Conservation (phyloP, 1,139 yeast species). For the Sugiyamaella neomexicana region DNA sequence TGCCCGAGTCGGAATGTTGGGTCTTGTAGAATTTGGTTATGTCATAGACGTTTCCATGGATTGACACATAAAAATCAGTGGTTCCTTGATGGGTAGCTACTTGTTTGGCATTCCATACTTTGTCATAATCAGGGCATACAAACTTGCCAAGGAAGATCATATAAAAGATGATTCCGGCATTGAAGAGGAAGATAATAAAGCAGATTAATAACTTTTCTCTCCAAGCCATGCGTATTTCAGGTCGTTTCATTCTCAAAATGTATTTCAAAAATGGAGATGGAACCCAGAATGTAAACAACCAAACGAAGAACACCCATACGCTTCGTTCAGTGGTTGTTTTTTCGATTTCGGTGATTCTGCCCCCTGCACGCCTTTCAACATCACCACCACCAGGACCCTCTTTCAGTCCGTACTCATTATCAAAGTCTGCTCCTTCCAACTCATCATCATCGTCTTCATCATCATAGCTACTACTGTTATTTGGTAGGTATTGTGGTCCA, state of each 20-base stretch:
- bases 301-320: conserved; percentile 42
- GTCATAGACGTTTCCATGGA: conserved; percentile 46
- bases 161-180: conserved; percentile 43
- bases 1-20: conserved; percentile 44
- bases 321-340: conserved; percentile 38
- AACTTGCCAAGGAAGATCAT: conserved; percentile 44
- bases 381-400: conserved; percentile 28
- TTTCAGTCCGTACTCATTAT: conserved; percentile 31
- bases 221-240: conserved; percentile 46
- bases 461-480: conserved; percentile 20
- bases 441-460: conserved; percentile 29
- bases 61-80: conserved; percentile 42
- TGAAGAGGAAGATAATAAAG: conserved; percentile 39
- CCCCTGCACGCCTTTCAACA: conserved; percentile 21
- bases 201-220: conserved; percentile 44
- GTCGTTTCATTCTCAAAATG: conserved; percentile 42
- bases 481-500: neutral
- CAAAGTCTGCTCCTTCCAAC: conserved; percentile 29
- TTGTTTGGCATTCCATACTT: conserved; percentile 44
- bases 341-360: conserved; percentile 31
- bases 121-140: conserved; percentile 45
- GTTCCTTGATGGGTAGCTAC: conserved; percentile 42
- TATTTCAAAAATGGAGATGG: conserved; percentile 40
- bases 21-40: conserved; percentile 42
- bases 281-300: conserved; percentile 45